A percentile compares a stretch with the other conserved stretches of the same genome.
These are phyloP conservation scores for Leccinellum rugosiceps DNA, from an alignment of 768 basidiomycete species.

Conservation along the genomic window DNA sequence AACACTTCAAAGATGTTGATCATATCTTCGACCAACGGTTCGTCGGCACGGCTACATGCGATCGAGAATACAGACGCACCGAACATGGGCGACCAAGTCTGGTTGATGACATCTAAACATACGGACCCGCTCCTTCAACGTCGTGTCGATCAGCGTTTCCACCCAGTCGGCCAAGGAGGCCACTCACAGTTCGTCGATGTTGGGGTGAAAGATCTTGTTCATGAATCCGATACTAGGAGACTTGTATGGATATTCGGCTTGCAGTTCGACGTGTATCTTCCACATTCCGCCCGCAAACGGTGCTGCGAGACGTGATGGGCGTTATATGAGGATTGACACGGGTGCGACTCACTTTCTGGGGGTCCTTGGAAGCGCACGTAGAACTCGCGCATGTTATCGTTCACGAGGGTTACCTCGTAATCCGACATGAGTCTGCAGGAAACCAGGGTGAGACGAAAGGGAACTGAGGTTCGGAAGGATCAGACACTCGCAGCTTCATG, in stretches of 20 bases:
- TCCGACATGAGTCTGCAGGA: slow-evolving; percentile 88
- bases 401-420: slow-evolving; percentile 95
- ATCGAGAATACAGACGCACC: slow-evolving; percentile 51
- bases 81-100: slow-evolving; percentile 99
- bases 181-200: slow-evolving; percentile 95
- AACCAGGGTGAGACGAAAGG: slow-evolving; percentile 8
- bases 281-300: slow-evolving; percentile 97
- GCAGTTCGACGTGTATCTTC: slow-evolving; percentile 99
- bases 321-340: background rate
- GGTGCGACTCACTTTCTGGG: slow-evolving; percentile 70
- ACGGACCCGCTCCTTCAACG: slow-evolving; percentile 86
- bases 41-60: background rate
- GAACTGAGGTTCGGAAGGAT: background rate
- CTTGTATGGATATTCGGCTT: slow-evolving; percentile 98
- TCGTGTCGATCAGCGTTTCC: background rate
- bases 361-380: slow-evolving; percentile 96
- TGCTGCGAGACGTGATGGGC: slow-evolving; percentile 45
- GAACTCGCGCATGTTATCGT: slow-evolving; percentile 99
- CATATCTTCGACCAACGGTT: slow-evolving; percentile 64
- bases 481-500: slow-evolving; percentile 83
- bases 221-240: slow-evolving; percentile 99
- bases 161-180: background rate
- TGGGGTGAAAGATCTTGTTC: slow-evolving; percentile 99
- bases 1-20: slow-evolving; percentile 99
- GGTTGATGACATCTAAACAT: slow-evolving; percentile 97